Percentiles rank a stretch among this genome's conserved stretches.
Evolutionary conservation across 73 alveolate genomes (phyloP).

Genomic region (Symbiodinium pilosum): DNA sequence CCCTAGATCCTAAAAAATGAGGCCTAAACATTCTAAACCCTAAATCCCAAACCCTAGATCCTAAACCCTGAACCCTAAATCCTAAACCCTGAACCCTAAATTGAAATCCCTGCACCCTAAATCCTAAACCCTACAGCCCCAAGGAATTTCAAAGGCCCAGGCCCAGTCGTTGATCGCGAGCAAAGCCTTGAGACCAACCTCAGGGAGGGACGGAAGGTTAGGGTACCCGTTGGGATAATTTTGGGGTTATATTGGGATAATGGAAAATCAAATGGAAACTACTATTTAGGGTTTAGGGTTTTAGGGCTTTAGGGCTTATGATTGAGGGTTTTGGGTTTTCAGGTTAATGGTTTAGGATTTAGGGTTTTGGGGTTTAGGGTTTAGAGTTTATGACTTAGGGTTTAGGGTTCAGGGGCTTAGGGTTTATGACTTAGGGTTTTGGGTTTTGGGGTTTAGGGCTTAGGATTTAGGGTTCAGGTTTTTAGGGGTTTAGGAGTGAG

Average conservation of each 20-base stretch:
- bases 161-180: conserved; percentile 4
- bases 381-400: neutral
- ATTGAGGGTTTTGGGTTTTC: too few species aligned
- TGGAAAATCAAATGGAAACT: too few species aligned
- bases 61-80: neutral
- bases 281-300: too few species aligned
- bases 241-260: neutral
- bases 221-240: too few species aligned
- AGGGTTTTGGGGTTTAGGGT: neutral
- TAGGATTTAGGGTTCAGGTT: neutral
- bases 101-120: neutral
- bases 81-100: neutral
- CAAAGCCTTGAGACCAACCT: neutral
- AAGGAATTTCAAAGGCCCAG: neutral
- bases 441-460: neutral
- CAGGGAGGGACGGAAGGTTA: too few species aligned
- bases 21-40: neutral
- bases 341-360: neutral
- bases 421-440: neutral
- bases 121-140: neutral
- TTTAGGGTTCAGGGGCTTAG: neutral
- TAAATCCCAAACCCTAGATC: neutral
- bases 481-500: neutral
- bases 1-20: neutral
- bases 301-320: too few species aligned